These are phyloP conservation scores for Diversispora epigaea DNA, from an alignment of 192 early-diverging fungal species.

Conservation along the genomic window DNA sequence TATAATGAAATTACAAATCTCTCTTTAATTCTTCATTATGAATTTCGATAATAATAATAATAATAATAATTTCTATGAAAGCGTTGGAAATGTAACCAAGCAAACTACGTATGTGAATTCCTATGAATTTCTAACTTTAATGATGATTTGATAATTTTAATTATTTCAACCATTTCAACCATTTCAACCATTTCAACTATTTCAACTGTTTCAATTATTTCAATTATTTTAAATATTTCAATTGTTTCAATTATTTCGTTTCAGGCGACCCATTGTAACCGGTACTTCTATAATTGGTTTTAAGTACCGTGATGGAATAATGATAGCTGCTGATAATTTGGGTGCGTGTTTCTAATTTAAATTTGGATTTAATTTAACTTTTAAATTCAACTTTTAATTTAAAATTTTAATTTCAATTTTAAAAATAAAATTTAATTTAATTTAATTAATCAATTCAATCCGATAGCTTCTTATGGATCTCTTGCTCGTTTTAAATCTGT, in stretches of 20 bases:
- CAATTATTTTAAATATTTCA: background rate
- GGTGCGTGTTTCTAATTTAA: constrained; percentile 45
- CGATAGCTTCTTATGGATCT: constrained; percentile 86
- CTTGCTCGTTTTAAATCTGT: constrained; percentile 90
- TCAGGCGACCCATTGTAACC: constrained; percentile 80
- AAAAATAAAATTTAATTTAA: background rate
- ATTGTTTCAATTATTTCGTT: background rate
- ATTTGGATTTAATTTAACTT: background rate
- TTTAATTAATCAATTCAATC: background rate
- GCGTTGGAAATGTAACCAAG: background rate
- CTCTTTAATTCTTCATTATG: no score
- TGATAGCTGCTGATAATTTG: constrained; percentile 93
- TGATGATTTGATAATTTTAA: background rate
- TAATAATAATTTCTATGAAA: no score
- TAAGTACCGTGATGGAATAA: constrained; percentile 96
- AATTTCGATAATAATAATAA: no score
- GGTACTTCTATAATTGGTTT: constrained; percentile 92
- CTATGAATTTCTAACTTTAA: background rate
- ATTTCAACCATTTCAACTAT: background rate
- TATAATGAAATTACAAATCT: no score
- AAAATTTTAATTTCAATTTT: background rate
- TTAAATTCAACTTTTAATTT: background rate
- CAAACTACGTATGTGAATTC: background rate
- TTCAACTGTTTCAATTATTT: background rate
- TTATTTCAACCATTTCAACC: background rate